Percentiles rank a stretch among this genome's conserved stretches.
These are phyloP conservation scores for Rhizopus sp. DNA, from an alignment of 371 early-diverging fungal species.

Conservation along the genomic window DNA sequence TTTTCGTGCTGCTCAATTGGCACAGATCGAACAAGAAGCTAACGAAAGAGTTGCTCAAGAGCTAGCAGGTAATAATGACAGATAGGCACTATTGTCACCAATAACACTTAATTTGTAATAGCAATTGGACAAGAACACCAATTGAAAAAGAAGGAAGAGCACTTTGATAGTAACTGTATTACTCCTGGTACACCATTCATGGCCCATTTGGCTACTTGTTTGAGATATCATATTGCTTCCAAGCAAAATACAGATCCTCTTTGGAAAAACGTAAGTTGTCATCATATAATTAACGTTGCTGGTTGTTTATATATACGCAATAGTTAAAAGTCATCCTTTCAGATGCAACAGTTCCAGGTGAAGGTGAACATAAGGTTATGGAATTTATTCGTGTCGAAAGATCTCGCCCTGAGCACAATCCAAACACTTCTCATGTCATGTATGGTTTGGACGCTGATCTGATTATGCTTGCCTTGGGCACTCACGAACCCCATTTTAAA, in stretches of 20 bases:
- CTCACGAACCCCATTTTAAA: constrained; percentile 96
- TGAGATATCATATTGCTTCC: constrained; percentile 90
- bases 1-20: constrained; percentile 93
- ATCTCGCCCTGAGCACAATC: constrained; percentile 74
- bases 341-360: constrained; percentile 97
- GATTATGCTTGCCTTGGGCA: constrained; percentile 98
- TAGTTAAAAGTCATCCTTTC: constrained; percentile 92
- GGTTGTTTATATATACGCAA: constrained; percentile 2
- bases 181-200: constrained; percentile 99
- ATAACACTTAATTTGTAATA: constrained; percentile 13
- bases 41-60: constrained; percentile 66
- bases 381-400: constrained; percentile 94
- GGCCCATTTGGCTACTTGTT: constrained; percentile 83
- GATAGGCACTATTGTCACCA: neutral
- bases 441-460: constrained; percentile 99
- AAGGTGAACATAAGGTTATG: constrained; percentile 99
- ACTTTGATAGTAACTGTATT: constrained; percentile 98
- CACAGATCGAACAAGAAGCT: constrained; percentile 73
- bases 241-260: constrained; percentile 86
- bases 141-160: constrained; percentile 60
- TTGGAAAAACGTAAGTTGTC: constrained; percentile 82
- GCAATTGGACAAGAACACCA: constrained; percentile 53
- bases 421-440: constrained; percentile 93
- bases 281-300: neutral
- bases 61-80: constrained; percentile 50